Evolutionary conservation across 1,284 basidiomycete species (phyloP).

Genomic region (Thelephora terrestris): DNA sequence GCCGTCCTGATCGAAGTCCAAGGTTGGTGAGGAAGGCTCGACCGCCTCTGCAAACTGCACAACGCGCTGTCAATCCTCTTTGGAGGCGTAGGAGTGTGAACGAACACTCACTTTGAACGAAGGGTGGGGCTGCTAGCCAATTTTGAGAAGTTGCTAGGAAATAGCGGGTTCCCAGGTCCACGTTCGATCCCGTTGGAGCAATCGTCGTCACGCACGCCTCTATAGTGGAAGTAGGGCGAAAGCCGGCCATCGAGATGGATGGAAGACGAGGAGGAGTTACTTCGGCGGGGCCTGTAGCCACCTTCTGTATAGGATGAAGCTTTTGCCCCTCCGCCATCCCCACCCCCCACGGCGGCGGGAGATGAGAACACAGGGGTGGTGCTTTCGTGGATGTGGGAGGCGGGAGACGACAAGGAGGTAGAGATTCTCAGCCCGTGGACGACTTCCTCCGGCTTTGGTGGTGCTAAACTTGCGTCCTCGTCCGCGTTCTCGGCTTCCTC

Average conservation of each 20-base stretch:
- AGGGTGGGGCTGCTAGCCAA: slow-evolving; percentile 48
- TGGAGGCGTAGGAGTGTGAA: background rate
- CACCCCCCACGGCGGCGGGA: background rate
- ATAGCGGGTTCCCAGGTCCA: slow-evolving; percentile 51
- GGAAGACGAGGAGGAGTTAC: background rate
- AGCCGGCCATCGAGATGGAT: background rate
- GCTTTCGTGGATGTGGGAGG: slow-evolving; percentile 9
- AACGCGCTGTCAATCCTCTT: background rate
- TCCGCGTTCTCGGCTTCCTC: slow-evolving; percentile 14
- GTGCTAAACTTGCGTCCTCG: background rate
- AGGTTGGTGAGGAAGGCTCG: slow-evolving; percentile 1
- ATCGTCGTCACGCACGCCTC: slow-evolving; percentile 9
- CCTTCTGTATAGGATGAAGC: background rate
- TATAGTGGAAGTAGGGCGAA: background rate
- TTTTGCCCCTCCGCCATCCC: too few relatives aligned
- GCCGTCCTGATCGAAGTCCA: too few relatives aligned
- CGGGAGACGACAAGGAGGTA: slow-evolving; percentile 27
- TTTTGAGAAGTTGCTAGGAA: slow-evolving; percentile 49
- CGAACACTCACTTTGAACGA: slow-evolving; percentile 35
- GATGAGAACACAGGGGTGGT: slow-evolving; percentile 7
- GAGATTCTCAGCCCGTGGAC: slow-evolving; percentile 55
- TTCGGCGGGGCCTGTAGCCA: background rate
- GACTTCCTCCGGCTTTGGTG: slow-evolving; percentile 7
- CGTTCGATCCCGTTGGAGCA: slow-evolving; percentile 41
- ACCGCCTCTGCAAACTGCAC: slow-evolving; percentile 13